Evolutionary conservation across 768 basidiomycete species (phyloP).

Genomic region (Hygrophoropsis aurantiaca): DNA sequence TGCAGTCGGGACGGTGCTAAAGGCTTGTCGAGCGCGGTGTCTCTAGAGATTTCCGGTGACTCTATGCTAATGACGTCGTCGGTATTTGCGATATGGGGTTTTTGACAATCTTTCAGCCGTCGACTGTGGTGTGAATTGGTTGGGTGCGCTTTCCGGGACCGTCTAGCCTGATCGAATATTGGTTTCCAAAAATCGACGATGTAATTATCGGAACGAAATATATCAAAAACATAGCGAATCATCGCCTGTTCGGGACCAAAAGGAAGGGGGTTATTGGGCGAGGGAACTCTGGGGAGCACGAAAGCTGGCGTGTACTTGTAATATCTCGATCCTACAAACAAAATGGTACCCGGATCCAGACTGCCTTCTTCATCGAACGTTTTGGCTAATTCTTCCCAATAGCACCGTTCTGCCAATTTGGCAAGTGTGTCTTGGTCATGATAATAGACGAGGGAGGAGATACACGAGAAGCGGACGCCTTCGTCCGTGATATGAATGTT

Average conservation of each 20-base stretch:
- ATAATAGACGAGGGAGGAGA: conserved; percentile 15
- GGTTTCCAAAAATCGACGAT: too few relatives aligned
- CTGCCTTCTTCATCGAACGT: conserved; percentile 18
- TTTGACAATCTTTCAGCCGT: conserved; percentile 5
- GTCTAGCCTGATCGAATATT: too few relatives aligned
- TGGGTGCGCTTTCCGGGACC: neutral
- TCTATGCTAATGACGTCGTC: neutral
- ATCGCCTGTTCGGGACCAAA: conserved; percentile 15
- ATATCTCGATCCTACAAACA: conserved; percentile 2
- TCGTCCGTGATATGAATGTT: conserved; percentile 29
- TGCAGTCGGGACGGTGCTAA: conserved; percentile 3
- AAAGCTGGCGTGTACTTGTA: too few relatives aligned
- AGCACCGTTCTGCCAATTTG: conserved; percentile 7
- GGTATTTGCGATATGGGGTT: conserved; percentile 18
- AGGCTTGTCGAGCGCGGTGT: conserved; percentile 13
- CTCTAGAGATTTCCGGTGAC: neutral
- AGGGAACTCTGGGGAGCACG: conserved; percentile 27
- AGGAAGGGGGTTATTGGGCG: conserved; percentile 17
- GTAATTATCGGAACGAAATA: neutral
- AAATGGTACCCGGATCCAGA: neutral
- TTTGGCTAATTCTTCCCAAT: conserved; percentile 17
- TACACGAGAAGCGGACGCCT: conserved; percentile 27
- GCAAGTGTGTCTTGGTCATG: conserved; percentile 26
- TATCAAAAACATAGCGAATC: conserved; percentile 22
- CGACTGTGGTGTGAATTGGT: neutral